Evolutionary conservation across 2,329 filamentous ascomycete genomes (phyloP).

Genomic region (Ophiostoma sp.): DNA sequence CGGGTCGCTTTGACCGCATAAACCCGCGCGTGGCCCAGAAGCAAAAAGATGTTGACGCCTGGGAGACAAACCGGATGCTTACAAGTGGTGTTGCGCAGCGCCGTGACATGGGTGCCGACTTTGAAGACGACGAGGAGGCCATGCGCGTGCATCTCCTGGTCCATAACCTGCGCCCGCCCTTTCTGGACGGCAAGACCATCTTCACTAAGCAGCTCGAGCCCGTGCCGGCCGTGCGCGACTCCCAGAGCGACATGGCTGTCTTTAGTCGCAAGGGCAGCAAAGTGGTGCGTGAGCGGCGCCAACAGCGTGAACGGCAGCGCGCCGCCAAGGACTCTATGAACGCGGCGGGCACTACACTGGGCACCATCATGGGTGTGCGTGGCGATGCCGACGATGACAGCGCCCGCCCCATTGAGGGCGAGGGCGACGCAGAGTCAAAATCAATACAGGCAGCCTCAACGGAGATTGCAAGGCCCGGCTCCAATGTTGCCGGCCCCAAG

Average conservation of each 20-base stretch:
- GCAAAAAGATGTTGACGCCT: slow-evolving; percentile 91
- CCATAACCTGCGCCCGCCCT: slow-evolving; percentile 89
- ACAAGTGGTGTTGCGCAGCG: slow-evolving; percentile 92
- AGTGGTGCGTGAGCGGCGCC: slow-evolving; percentile 83
- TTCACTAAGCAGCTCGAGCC: slow-evolving; percentile 98
- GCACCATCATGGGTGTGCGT: slow-evolving; percentile 92
- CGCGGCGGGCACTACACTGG: slow-evolving; percentile 81
- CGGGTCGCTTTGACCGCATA: slow-evolving; percentile 58
- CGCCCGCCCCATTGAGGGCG: slow-evolving; percentile 68
- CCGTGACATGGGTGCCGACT: slow-evolving; percentile 72
- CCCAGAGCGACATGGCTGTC: slow-evolving; percentile 97
- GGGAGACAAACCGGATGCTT: slow-evolving; percentile 98
- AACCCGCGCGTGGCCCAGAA: slow-evolving; percentile 75
- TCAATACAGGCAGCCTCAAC: slow-evolving; percentile 35
- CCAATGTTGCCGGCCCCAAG: background rate
- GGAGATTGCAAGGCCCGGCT: background rate
- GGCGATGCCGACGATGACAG: slow-evolving; percentile 94
- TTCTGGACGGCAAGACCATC: slow-evolving; percentile 87
- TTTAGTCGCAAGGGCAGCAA: slow-evolving; percentile 93
- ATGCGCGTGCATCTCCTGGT: slow-evolving; percentile 86
- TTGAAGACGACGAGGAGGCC: slow-evolving; percentile 83
- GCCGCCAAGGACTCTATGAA: slow-evolving; percentile 95
- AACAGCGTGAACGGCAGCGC: slow-evolving; percentile 87
- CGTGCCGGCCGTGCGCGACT: slow-evolving; percentile 84
- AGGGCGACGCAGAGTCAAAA: slow-evolving; percentile 43